Conservation (phyloP, 257 asterid genomes). For the Scutellaria barbata region DNA sequence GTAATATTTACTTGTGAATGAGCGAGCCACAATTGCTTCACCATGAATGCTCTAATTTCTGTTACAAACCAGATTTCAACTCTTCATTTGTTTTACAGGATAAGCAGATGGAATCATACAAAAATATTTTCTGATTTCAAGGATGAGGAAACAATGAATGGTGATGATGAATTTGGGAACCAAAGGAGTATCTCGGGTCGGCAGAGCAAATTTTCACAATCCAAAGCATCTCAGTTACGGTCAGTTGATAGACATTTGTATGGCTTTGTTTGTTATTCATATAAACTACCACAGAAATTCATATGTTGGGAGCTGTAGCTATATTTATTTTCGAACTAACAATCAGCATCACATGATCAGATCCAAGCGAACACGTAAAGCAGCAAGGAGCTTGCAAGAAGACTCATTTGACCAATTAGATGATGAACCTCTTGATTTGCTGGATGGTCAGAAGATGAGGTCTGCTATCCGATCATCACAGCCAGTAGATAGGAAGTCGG, state of each 20-base stretch:
- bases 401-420: slow-evolving; percentile 77
- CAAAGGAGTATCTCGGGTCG: slow-evolving; percentile 48
- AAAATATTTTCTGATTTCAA: slow-evolving; percentile 83
- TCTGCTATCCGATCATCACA: slow-evolving; percentile 79
- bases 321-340: slow-evolving; percentile 10
- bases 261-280: background rate
- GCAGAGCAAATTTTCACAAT: slow-evolving; percentile 55
- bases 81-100: slow-evolving; percentile 52
- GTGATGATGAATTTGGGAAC: slow-evolving; percentile 56
- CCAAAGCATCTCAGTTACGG: slow-evolving; percentile 68
- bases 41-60: background rate
- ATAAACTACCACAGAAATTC: background rate
- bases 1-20: background rate
- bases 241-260: slow-evolving; percentile 40
- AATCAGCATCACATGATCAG: slow-evolving; percentile 40
- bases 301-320: background rate
- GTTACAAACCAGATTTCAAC: slow-evolving; percentile 8
- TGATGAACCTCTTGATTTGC: slow-evolving; percentile 93
- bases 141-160: slow-evolving; percentile 61
- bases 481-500: slow-evolving; percentile 48
- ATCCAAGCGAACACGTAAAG: slow-evolving; percentile 61
- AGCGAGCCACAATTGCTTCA: background rate
- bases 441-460: slow-evolving; percentile 75
- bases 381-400: slow-evolving; percentile 79
- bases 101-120: slow-evolving; percentile 91